These are phyloP conservation scores for Gremmenia infestans DNA, from an alignment of 2,329 filamentous ascomycete species.

Conservation along the genomic window DNA sequence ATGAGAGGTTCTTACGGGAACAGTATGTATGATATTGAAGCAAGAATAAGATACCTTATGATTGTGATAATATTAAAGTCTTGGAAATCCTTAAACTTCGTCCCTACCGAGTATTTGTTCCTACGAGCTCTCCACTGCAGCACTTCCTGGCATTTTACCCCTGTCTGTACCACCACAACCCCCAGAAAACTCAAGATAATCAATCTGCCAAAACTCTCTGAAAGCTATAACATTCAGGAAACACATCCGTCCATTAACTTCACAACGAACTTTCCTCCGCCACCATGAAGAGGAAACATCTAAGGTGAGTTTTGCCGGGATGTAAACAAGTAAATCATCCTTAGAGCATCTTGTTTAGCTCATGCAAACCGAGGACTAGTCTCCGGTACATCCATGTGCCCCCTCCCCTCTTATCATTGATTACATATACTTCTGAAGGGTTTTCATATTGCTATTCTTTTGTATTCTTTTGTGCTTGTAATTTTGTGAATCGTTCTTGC, in stretches of 20 bases:
- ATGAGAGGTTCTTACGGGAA: background rate
- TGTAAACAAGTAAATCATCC: background rate
- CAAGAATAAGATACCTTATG: background rate
- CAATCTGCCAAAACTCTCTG: too few relatives aligned
- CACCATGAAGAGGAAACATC: too few relatives aligned
- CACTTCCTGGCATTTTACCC: too few relatives aligned
- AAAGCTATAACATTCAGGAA: too few relatives aligned
- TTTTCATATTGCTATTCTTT: too few relatives aligned
- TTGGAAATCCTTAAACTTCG: background rate
- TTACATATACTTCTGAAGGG: background rate
- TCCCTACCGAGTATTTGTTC: background rate
- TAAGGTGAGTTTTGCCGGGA: background rate
- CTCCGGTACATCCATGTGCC: background rate
- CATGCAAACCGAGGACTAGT: background rate
- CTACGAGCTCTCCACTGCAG: too few relatives aligned
- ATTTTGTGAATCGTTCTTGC: background rate
- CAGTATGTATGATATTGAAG: slow-evolving; percentile 13
- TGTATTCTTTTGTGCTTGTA: background rate
- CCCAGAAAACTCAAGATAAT: too few relatives aligned
- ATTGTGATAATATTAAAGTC: background rate
- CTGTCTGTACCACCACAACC: too few relatives aligned
- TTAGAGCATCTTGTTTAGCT: background rate
- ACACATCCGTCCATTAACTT: too few relatives aligned
- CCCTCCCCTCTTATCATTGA: background rate
- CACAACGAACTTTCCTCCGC: too few relatives aligned